Conservation (phyloP, 2,329 filamentous ascomycete species). For the Cladosporium sp. region DNA sequence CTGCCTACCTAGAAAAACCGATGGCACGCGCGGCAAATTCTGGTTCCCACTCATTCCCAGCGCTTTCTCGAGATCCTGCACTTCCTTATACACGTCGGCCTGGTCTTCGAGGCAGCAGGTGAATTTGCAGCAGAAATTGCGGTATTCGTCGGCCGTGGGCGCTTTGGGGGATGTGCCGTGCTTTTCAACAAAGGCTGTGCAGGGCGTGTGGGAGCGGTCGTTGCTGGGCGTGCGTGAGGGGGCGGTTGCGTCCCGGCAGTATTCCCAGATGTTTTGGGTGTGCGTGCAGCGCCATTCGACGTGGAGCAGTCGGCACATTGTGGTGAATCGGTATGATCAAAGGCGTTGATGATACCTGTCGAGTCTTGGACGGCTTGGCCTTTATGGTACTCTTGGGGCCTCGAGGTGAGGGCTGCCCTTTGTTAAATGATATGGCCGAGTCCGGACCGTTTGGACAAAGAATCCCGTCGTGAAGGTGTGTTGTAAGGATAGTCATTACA, state of each 20-base stretch:
- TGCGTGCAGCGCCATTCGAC: slow-evolving; percentile 14
- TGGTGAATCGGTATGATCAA: not conserved
- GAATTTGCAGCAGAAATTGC: slow-evolving; percentile 13
- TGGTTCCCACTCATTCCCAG: not conserved
- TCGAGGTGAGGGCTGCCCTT: not conserved
- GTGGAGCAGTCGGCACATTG: slow-evolving; percentile 12
- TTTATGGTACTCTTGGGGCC: too few species aligned
- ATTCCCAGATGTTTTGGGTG: slow-evolving; percentile 13
- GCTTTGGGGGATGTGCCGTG: not conserved
- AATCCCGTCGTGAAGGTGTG: not conserved
- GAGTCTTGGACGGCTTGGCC: too few species aligned
- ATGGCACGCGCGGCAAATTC: not conserved
- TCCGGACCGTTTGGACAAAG: not conserved
- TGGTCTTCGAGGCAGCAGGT: slow-evolving; percentile 6
- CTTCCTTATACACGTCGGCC: not conserved
- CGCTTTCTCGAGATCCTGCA: slow-evolving; percentile 1
- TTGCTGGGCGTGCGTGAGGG: slow-evolving; percentile 6
- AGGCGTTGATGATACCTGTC: too few species aligned
- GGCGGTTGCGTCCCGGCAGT: slow-evolving; percentile 10
- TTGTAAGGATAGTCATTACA: not conserved
- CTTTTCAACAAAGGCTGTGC: slow-evolving; percentile 5
- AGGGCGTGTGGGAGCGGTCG: not conserved
- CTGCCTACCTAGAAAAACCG: not conserved
- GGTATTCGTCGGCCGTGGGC: slow-evolving; percentile 9
- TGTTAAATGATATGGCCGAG: not conserved